Conservation (phyloP, 1,284 basidiomycete species). For the Neolentinus lepideus region DNA sequence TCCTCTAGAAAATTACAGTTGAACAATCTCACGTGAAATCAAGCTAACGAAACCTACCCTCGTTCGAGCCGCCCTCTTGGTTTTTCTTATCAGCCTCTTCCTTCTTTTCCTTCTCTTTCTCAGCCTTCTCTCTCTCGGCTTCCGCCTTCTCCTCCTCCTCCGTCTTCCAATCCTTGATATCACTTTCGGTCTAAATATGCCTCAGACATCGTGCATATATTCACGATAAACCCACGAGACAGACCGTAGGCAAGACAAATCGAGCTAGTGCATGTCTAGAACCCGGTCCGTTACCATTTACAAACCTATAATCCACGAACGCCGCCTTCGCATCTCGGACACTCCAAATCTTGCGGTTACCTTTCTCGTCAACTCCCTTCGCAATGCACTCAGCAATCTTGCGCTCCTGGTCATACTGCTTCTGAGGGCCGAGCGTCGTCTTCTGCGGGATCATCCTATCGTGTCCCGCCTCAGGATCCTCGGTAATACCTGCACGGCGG, state of each 20-base stretch:
- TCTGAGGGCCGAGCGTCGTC: neutral
- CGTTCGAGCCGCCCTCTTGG: neutral
- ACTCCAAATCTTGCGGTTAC: constrained; percentile 22
- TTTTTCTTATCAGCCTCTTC: neutral
- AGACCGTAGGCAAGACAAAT: constrained; percentile 26
- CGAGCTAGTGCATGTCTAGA: constrained; percentile 33
- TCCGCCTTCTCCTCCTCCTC: constrained; percentile 66
- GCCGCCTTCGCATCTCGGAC: constrained; percentile 50
- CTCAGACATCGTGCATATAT: neutral
- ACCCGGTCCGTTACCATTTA: constrained; percentile 29
- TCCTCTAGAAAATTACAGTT: constrained; percentile 16
- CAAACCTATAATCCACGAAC: constrained; percentile 18
- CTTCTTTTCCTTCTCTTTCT: constrained; percentile 18
- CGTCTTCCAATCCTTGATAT: constrained; percentile 27
- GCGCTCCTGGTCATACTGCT: neutral
- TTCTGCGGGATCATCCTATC: too few species aligned
- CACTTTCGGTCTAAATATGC: neutral
- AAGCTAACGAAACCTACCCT: neutral
- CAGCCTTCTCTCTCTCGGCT: constrained; percentile 21
- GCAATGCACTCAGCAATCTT: neutral
- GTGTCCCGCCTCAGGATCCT: neutral
- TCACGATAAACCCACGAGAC: neutral
- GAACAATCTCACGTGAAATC: too few species aligned
- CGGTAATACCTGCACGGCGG: neutral
- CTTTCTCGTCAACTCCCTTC: neutral